Evolutionary conservation across 2,329 filamentous ascomycete genomes (phyloP), one percentile per base, ranked within the genome.

Genomic region (Penicillium sp.): DNA sequence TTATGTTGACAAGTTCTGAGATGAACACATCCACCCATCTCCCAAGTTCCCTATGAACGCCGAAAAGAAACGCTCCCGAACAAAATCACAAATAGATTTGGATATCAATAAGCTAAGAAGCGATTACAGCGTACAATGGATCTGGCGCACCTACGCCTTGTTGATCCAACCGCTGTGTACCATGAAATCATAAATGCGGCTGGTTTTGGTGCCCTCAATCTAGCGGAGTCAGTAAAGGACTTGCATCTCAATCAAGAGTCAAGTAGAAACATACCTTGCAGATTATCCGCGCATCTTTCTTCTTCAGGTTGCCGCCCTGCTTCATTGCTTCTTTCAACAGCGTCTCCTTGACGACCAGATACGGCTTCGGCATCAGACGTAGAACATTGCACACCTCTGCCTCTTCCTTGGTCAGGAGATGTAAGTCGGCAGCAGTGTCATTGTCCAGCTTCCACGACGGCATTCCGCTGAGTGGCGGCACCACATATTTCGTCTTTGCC

Each of bases 161-260:
- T 83, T 85, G 53, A 97, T 84, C 89, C 91, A 97, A 3, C 91
- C 93, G 49, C 83, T 84, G 64, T 89, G 87, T 55, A 95, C 87
- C 72, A 96, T 90, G 66, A 96, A 97, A 68, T 97, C 93, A 70
- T 91, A 96, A 51, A 97, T 82, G 57, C 88, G 79, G 17, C 85
- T 84, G 0, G 87, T 85, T 68, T 96, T 97, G 56, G 86, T 85
- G 9, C 82, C 80, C 63, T 97, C 91, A 45, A 97, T 79, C 65
- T 83, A 71, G 21, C 6, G 21, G 9, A 46, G 44, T 58, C 37
- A 52, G 49, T 53, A 43, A 52, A 43, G 4, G 4, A 34, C 28
- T 28, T 17, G 10, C 13, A 3, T 29, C 37, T 13, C 22, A 17
- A 35, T 10, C 22, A 17, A 35, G 10, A 37, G 26, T 37, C 19